These are phyloP conservation scores for Wallacemonas rigidus DNA, from an alignment of 208 protist species.

Conservation along the genomic window DNA sequence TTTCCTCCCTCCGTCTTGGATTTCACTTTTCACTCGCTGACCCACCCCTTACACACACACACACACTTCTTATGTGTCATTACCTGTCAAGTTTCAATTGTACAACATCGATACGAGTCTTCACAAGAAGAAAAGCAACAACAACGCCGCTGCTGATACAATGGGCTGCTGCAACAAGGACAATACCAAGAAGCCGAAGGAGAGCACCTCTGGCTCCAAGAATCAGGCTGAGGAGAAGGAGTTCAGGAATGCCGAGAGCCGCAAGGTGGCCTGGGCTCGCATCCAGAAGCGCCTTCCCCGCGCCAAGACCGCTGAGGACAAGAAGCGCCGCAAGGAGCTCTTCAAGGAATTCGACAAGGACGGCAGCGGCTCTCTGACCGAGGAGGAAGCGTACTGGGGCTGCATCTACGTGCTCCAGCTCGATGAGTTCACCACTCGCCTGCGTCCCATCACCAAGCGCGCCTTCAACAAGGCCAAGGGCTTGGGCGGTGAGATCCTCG, in stretches of 20 bases:
- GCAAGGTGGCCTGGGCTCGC: conserved; percentile 12
- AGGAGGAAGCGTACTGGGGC: conserved; percentile 43
- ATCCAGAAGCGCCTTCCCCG: conserved; percentile 25
- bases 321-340: conserved; percentile 37
- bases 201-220: conserved; percentile 22
- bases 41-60: no score
- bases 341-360: conserved; percentile 60
- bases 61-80: no score
- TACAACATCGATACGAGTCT: not conserved
- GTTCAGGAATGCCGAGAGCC: conserved; percentile 19
- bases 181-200: conserved; percentile 25
- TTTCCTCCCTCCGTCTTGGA: no score
- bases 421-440: conserved; percentile 33
- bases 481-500: conserved; percentile 23
- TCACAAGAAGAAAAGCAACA: not conserved
- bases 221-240: conserved; percentile 35
- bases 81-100: not conserved
- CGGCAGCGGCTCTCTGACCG: conserved; percentile 39
- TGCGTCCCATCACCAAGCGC: conserved; percentile 45
- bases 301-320: conserved; percentile 32
- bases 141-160: not conserved
- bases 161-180: conserved; percentile 8
- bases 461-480: conserved; percentile 52
- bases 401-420: conserved; percentile 21
- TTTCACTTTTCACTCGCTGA: no score